Base-by-base conservation (phyloP, 2,329 filamentous ascomycete genomes). In the Fusarium ramigenum region DNA sequence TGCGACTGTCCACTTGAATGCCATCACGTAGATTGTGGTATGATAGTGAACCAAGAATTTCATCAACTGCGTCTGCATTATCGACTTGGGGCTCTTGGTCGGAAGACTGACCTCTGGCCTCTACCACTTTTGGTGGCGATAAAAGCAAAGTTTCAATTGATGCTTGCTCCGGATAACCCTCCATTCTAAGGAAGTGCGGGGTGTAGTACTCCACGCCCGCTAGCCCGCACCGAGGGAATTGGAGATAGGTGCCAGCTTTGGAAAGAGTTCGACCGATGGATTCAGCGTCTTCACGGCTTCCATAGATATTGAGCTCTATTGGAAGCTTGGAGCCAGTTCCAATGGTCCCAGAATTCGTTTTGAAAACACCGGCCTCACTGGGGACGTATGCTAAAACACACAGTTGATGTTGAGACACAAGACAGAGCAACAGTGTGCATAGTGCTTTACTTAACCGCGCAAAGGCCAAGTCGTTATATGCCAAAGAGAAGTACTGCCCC, bases 321-420 rank as follows among this genome's bases (percentile, higher is more conserved):
- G 47, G 47, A 9, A 50, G 21, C 0, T 23, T 0, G 0, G 30
- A 12, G 7, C 10, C 44, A 21, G 6, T 0, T 30, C 19, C 21
- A 0, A n/a, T 1, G 5, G 18, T 4, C 14, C 0, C 2, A n/a
- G 9, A 0, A n/a, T 9, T 4, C 4, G 4, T 7, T 12, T 4
- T 10, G 21, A 9, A 30, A 9, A 5, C 14, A 8, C 9, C 19
- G 23, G 11, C 8, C 23, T 47, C 25, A 1, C 7, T 50, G 0
- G 30, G 15, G 30, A 47, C 14, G 4, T 16, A 47, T 2, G 44
- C 44, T 2, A 30, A 3, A 6, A 30, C 0, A 7, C 1, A 8
- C 0, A 47, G 4, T 11, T 10, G 12, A 30, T 30, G 9, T 5
- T 30, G 12, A 7, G 9, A 47, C 4, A 47, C 0, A 2, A 30